Conservation (phyloP, 805 yeast genomes). For the Yarrowia sp. region DNA sequence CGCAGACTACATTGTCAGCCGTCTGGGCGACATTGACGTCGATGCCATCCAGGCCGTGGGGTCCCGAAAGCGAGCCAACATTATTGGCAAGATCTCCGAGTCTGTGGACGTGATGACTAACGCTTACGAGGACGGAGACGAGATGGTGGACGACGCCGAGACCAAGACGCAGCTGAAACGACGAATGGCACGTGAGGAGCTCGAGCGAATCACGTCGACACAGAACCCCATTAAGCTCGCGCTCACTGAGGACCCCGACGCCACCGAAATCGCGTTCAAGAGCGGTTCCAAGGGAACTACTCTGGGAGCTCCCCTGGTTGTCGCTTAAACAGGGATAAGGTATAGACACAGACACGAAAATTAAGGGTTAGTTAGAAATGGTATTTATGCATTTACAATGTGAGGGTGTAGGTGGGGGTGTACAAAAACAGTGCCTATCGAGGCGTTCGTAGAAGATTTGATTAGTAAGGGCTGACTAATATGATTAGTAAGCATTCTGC, state of each 20-base stretch:
- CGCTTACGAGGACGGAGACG: constrained; percentile 55
- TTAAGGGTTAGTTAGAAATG: constrained; percentile 8
- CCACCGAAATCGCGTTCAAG: constrained; percentile 55
- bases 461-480: too few relatives aligned
- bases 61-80: constrained; percentile 45
- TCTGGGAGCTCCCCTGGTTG: constrained; percentile 67
- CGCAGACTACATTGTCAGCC: constrained; percentile 68
- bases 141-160: constrained; percentile 43
- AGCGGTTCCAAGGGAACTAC: constrained; percentile 79
- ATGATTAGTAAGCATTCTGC: too few relatives aligned
- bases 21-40: constrained; percentile 50
- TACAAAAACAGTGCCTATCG: too few relatives aligned
- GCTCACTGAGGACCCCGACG: constrained; percentile 66
- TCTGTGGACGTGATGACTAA: constrained; percentile 47
- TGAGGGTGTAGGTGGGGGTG: too few relatives aligned
- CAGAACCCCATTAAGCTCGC: constrained; percentile 47
- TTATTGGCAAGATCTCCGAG: constrained; percentile 54
- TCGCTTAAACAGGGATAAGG: neutral
- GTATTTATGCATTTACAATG: too few relatives aligned
- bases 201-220: constrained; percentile 39
- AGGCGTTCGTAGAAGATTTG: too few relatives aligned
- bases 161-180: constrained; percentile 44
- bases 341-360: too few relatives aligned
- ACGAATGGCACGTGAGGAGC: constrained; percentile 61
- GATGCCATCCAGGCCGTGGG: constrained; percentile 38